A percentile compares a stretch with the other conserved stretches of the same genome.
These are phyloP conservation scores for Afroboletus lepidellus DNA, from an alignment of 1,284 basidiomycete species.

Conservation along the genomic window DNA sequence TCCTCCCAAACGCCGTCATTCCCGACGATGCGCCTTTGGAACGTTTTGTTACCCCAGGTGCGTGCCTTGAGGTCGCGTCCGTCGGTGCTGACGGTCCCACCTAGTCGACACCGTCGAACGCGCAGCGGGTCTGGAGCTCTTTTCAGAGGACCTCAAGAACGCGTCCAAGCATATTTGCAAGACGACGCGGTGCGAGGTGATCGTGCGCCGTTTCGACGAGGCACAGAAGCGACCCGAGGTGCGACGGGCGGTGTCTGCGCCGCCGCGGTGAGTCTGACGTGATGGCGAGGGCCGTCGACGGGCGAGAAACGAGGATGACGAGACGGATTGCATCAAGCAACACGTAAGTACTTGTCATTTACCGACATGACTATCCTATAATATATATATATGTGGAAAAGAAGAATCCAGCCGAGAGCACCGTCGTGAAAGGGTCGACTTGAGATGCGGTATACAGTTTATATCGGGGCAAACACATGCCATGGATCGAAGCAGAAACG, in stretches of 20 bases:
- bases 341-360: slow-evolving; percentile 19
- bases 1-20: slow-evolving; percentile 89
- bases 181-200: slow-evolving; percentile 80
- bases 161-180: slow-evolving; percentile 87
- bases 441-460: slow-evolving; percentile 34
- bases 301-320: slow-evolving; percentile 1
- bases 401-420: slow-evolving; percentile 15
- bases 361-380: slow-evolving; percentile 19
- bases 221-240: slow-evolving; percentile 67
- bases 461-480: slow-evolving; percentile 15
- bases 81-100: neutral
- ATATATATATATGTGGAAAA: slow-evolving; percentile 10
- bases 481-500: slow-evolving; percentile 3
- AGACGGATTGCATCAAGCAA: slow-evolving; percentile 32
- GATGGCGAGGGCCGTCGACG: no score
- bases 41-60: slow-evolving; percentile 80
- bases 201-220: slow-evolving; percentile 86
- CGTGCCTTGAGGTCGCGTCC: slow-evolving; percentile 22
- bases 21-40: slow-evolving; percentile 80
- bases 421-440: no score
- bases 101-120: slow-evolving; percentile 69
- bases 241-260: slow-evolving; percentile 54
- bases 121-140: slow-evolving; percentile 85
- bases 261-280: slow-evolving; percentile 34
- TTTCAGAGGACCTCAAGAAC: slow-evolving; percentile 81